Percentiles rank a stretch among this genome's conserved stretches.
Evolutionary conservation across 2,329 filamentous ascomycete species (phyloP).

Genomic region (Penicillium olsonii): DNA sequence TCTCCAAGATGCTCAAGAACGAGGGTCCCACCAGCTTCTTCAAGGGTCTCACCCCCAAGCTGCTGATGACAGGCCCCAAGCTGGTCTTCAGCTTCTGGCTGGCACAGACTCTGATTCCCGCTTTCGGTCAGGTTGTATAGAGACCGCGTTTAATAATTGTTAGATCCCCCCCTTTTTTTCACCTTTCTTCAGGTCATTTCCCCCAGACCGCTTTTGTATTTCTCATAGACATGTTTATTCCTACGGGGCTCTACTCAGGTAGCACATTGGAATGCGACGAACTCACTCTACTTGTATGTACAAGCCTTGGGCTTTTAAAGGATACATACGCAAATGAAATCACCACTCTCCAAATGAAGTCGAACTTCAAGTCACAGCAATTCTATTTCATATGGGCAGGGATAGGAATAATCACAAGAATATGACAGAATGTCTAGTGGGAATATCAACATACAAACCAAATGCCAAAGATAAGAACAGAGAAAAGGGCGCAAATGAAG

Average conservation of each 20-base stretch:
- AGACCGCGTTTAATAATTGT: conserved; percentile 22
- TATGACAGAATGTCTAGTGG: conserved; percentile 9
- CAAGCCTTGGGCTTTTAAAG: not conserved
- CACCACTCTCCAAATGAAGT: not conserved
- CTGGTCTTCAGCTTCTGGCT: conserved; percentile 99
- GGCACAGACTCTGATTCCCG: conserved; percentile 94
- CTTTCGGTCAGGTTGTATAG: conserved; percentile 72
- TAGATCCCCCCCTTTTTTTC: conserved; percentile 17
- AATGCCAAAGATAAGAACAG: not conserved
- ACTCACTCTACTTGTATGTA: conserved; percentile 7
- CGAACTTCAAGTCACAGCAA: not conserved
- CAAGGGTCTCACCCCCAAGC: conserved; percentile 95
- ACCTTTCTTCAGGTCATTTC: conserved; percentile 7
- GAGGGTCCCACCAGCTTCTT: conserved; percentile 89
- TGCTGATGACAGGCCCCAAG: conserved; percentile 98
- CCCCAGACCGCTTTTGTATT: conserved; percentile 12
- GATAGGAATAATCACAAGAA: conserved; percentile 7
- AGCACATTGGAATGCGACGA: conserved; percentile 10
- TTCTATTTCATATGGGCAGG: conserved; percentile 8
- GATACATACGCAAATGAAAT: not conserved
- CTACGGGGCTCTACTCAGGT: conserved; percentile 5
- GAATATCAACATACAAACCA: conserved; percentile 10
- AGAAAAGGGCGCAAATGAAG: not conserved
- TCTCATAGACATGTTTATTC: conserved; percentile 16
- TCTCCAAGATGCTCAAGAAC: conserved; percentile 88